Evolutionary conservation across 495 filamentous ascomycete species (phyloP).

Genomic region (Neurospora sp.): DNA sequence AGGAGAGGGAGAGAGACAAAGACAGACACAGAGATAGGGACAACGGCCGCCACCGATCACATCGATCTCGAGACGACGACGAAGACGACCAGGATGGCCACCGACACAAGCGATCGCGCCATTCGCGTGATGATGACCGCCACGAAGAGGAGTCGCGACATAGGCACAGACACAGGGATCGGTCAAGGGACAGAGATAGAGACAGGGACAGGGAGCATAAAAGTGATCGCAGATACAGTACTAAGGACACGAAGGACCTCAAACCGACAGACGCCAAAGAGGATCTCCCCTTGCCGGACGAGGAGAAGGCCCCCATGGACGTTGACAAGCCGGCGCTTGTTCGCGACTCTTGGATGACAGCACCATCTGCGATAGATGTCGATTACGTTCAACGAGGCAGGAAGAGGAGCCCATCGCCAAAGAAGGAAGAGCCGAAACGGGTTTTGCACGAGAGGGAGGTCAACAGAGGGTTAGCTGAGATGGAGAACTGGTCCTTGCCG

Average conservation of each 20-base stretch:
- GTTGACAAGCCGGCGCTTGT: slow-evolving; percentile 12
- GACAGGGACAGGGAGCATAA: slow-evolving; percentile 13
- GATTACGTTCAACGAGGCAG: slow-evolving; percentile 70
- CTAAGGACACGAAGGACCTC: slow-evolving; percentile 21
- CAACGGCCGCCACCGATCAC: slow-evolving; percentile 8
- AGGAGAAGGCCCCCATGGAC: slow-evolving; percentile 27
- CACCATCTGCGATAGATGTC: slow-evolving; percentile 67
- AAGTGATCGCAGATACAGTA: slow-evolving; percentile 1
- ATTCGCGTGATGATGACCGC: slow-evolving; percentile 24
- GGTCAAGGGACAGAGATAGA: slow-evolving; percentile 9
- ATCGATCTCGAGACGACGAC: slow-evolving; percentile 33
- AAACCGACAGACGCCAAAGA: slow-evolving; percentile 39
- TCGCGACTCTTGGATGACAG: slow-evolving; percentile 91
- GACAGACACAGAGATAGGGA: slow-evolving; percentile 24
- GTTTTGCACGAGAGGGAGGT: slow-evolving; percentile 75
- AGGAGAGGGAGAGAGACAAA: slow-evolving; percentile 24
- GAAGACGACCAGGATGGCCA: slow-evolving; percentile 32
- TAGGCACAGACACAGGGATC: slow-evolving; percentile 18
- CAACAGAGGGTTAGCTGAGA: slow-evolving; percentile 56
- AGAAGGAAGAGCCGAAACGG: slow-evolving; percentile 59
- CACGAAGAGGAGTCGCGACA: slow-evolving; percentile 23
- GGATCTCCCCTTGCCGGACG: slow-evolving; percentile 36
- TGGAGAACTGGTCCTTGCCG: slow-evolving; percentile 14
- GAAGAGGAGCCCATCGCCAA: slow-evolving; percentile 36
- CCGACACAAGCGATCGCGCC: slow-evolving; percentile 38